Evolutionary conservation across 768 basidiomycete genomes (phyloP).

Genomic region (Candolleomyces efflorescens): DNA sequence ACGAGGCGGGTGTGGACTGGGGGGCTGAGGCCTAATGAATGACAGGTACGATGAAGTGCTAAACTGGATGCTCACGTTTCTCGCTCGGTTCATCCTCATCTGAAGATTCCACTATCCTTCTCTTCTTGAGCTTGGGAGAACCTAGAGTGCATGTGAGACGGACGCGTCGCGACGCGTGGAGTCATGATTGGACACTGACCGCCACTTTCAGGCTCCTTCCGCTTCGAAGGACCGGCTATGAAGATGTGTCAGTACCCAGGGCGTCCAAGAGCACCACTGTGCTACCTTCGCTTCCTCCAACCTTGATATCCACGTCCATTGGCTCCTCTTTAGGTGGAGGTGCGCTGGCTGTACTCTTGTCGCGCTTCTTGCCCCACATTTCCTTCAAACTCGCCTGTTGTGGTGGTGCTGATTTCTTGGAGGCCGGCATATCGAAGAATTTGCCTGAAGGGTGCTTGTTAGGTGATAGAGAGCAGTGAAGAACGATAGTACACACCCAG

Average conservation of each 20-base stretch:
- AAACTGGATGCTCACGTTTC: background rate
- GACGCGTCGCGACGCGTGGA: background rate
- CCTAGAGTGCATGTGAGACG: conserved; percentile 17
- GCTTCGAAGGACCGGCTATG: conserved; percentile 39
- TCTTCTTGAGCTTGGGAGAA: conserved; percentile 40
- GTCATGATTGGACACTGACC: background rate
- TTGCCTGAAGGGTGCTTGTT: conserved; percentile 42
- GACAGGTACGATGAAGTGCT: background rate
- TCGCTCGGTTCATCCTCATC: conserved; percentile 36
- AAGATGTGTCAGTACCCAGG: background rate
- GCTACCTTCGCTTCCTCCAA: conserved; percentile 20
- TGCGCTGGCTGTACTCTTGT: conserved; percentile 12
- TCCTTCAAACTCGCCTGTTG: conserved; percentile 79
- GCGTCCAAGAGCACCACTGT: background rate
- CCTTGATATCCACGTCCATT: conserved; percentile 27
- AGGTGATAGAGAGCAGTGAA: background rate
- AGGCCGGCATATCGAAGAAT: conserved; percentile 74
- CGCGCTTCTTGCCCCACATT: conserved; percentile 59
- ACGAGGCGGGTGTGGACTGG: conserved; percentile 1
- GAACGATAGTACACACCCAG: conserved; percentile 40
- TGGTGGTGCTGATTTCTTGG: conserved; percentile 58
- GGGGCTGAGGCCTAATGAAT: background rate
- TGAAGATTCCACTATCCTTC: conserved; percentile 51
- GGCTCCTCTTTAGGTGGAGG: conserved; percentile 19
- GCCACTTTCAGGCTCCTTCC: conserved; percentile 22